phyloP scores from a whole-genome alignment of 1,284 basidiomycete species.

The Ustilago tritici region DNA sequence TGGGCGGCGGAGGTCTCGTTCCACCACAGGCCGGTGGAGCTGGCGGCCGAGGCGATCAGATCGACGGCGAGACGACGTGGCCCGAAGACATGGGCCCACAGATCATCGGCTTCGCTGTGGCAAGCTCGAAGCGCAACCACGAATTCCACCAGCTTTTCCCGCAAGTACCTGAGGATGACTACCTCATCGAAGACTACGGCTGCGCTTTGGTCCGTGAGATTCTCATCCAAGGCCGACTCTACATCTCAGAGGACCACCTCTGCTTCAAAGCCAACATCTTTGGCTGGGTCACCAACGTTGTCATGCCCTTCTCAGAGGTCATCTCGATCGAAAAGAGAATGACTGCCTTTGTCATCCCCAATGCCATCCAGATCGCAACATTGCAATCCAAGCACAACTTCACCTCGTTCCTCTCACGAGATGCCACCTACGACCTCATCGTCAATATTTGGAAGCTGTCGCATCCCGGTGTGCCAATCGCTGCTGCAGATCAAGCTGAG shows the following conservation, averaged over 20 bases:
- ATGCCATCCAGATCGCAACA: slow-evolving; percentile 92
- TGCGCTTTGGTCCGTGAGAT: slow-evolving; percentile 97
- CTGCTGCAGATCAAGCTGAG: slow-evolving; percentile 67
- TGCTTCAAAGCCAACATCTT: slow-evolving; percentile 99
- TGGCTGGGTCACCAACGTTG: slow-evolving; percentile 95
- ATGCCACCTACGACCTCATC: slow-evolving; percentile 95
- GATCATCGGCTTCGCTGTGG: slow-evolving; percentile 87
- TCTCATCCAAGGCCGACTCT: slow-evolving; percentile 92
- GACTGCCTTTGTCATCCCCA: slow-evolving; percentile 98
- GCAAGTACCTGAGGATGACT: slow-evolving; percentile 90
- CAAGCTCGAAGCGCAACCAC: slow-evolving; percentile 90
- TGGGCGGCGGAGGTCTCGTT: slow-evolving; percentile 35
- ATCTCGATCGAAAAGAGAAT: slow-evolving; percentile 93
- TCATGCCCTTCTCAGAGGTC: slow-evolving; percentile 91
- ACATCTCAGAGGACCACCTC: slow-evolving; percentile 97
- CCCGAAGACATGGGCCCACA: slow-evolving; percentile 56
- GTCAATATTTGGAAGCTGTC: slow-evolving; percentile 94
- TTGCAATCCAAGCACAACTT: slow-evolving; percentile 84
- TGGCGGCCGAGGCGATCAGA: slow-evolving; percentile 43
- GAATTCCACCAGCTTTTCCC: slow-evolving; percentile 95
- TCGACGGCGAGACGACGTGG: slow-evolving; percentile 50
- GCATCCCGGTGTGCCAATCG: slow-evolving; percentile 78
- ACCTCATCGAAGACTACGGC: slow-evolving; percentile 99
- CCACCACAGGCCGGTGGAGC: slow-evolving; percentile 35
- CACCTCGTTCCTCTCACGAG: slow-evolving; percentile 93